Base-by-base conservation (phyloP, 441 rosid genomes). In the Viola pubescens region DNA sequence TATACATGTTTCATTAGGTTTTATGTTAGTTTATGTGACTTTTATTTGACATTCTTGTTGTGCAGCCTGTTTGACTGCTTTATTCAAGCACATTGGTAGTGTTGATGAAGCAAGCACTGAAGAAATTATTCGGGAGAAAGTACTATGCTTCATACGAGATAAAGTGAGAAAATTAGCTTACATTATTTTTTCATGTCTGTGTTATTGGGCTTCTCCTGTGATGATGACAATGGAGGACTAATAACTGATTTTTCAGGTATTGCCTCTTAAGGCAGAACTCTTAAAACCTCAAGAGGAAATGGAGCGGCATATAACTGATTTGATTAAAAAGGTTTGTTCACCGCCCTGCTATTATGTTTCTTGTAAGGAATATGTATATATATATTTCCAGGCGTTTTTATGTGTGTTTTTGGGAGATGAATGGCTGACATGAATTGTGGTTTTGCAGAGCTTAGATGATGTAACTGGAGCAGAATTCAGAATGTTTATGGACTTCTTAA, bases 401-500 rank as follows among this genome's bases (percentile, higher is more conserved):
- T 39, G 13, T 13, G 38, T 14, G 7, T n/a, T 40, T 8, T 12
- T 43, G 37, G 44, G 53, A 62, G 34, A 26, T 55, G 19, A 45
- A 11, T 39, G 14, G 16, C 53, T 76, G 43, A 70, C 65, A 65
- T 65, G 47, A n/a, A 14, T 47, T 66, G 62, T 73, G 64, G 54
- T 50, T 60, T 68, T 56, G 61, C 80, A 94, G 99, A 82, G 97
- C 73, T 75, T 88, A 67, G 89, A 75, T 80, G 97, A 90, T 79
- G 96, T 94, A 67, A 89, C 96, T 60, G 99, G 94, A 67, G 88
- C 85, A 38, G 99, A 94, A 60, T 94, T 94, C 69, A 86, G 84
- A 74, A 94, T 94, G 99, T 94, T 94, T 69, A 86, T 90, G 94
- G 99, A 94, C 72, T 94, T 94, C 80, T 70, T 94, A 66, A 90